Base-by-base conservation (phyloP, 345 rosid species). In the Gossypium sturtianum region DNA sequence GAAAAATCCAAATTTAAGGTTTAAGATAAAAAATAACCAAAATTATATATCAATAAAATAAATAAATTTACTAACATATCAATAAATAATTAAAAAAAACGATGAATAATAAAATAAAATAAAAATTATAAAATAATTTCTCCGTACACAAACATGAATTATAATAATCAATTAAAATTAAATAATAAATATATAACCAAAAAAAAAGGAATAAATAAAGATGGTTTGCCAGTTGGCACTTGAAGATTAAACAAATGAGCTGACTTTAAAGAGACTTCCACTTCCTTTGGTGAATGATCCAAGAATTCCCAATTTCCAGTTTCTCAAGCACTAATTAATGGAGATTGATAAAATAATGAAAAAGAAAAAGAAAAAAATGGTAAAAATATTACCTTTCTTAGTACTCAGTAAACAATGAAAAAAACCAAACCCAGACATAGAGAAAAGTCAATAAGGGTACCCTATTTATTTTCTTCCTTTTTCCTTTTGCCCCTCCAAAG, bases 401-500 rank as follows among this genome's bases (percentile, higher is more conserved):
- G 25, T 41, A 3, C 49, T 9, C 68, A 10, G 69, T 43, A 43
- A 64, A 64, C 17, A 43, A 64, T 3, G 25, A 64, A 64, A n/a
- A 58, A 13, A 48, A 62, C 12, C 7, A n/a, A 13, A 12, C 10
- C 38, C 20, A 34, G 34, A 2, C 27, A 12, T 22, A 15, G 45
- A 20, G 25, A 51, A 65, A 70, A 64, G 77, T 77, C 79, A 77
- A 75, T 59, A 75, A 49, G 82, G 75, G 80, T 67, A 60, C 17
- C 49, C 1, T n/a, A 3, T 64, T 64, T 43, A 4, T 41, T 64
- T 64, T 41, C 3, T 9, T 64, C 41, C 15, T 38, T 34, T 34
- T 34, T 34, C 41, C 67, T 3, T 63, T 74, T 53, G 61, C 60
- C 76, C 69, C 77, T 19, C 25, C 41, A 15, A 59, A n/a, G 38